These are phyloP conservation scores for Cryphonectria japonica DNA, from an alignment of 2,329 filamentous ascomycete genomes.

Conservation along the genomic window DNA sequence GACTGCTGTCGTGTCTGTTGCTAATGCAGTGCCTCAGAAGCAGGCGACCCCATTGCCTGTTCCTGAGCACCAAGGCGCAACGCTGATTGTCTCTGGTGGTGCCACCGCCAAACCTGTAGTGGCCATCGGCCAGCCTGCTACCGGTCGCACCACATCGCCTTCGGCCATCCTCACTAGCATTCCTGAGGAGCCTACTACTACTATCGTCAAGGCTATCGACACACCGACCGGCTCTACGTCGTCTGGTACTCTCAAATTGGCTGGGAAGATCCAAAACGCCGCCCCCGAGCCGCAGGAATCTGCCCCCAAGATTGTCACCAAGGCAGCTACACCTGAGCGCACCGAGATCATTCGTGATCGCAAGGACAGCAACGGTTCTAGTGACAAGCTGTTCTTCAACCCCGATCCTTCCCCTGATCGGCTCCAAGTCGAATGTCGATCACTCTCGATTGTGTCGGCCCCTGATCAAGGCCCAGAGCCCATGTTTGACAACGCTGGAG, in stretches of 20 bases:
- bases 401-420: constrained; percentile 9
- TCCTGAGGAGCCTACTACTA: constrained; percentile 18
- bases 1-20: neutral
- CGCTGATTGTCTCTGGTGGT: neutral
- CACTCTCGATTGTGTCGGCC: constrained; percentile 19
- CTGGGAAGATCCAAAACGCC: neutral
- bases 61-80: neutral
- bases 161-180: constrained; percentile 21
- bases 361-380: constrained; percentile 15
- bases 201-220: neutral
- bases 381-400: constrained; percentile 18
- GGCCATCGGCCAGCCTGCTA: neutral
- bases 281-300: neutral
- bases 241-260: neutral
- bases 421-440: constrained; percentile 13
- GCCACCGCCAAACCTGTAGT: neutral
- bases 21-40: neutral
- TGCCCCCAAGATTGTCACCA: constrained; percentile 3
- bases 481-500: constrained; percentile 7
- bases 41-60: neutral
- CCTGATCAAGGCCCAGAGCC: constrained; percentile 10
- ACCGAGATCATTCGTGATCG: constrained; percentile 4
- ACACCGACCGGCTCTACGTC: neutral
- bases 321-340: constrained; percentile 1
- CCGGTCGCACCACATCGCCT: neutral